Percentiles rank a stretch among this genome's conserved stretches.
phyloP scores from a whole-genome alignment of 768 basidiomycete species.

The Russula ochroleuca region DNA sequence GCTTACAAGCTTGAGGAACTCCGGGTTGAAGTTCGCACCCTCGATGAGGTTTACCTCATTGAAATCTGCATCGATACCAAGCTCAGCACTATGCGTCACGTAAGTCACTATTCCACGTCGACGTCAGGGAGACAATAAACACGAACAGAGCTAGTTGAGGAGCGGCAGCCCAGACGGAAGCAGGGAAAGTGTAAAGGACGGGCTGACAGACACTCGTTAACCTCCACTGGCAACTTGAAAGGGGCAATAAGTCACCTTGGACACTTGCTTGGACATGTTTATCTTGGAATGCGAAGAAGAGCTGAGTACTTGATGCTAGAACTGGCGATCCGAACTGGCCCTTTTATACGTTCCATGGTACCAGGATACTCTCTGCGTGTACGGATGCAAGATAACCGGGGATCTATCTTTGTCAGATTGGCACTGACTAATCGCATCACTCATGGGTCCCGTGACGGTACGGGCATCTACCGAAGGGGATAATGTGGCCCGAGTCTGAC shows the following conservation, averaged over 20 bases:
- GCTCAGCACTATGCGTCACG: neutral
- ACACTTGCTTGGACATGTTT: slow-evolving; percentile 1
- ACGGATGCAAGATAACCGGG: neutral
- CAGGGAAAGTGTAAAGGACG: slow-evolving; percentile 8
- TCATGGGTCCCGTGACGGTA: neutral
- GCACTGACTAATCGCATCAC: neutral
- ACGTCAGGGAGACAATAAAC: neutral
- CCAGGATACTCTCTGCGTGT: neutral
- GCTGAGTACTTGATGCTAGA: neutral
- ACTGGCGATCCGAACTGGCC: neutral
- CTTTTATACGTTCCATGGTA: neutral
- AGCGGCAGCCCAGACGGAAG: slow-evolving; percentile 3
- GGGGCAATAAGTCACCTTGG: neutral
- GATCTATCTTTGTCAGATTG: neutral
- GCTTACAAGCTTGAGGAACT: slow-evolving; percentile 13
- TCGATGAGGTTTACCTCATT: neutral
- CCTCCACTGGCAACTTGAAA: neutral
- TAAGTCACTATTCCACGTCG: neutral
- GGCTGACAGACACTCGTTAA: neutral
- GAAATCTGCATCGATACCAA: slow-evolving; percentile 11
- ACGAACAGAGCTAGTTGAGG: neutral
- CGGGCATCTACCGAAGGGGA: too few relatives aligned
- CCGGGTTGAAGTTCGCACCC: slow-evolving; percentile 7
- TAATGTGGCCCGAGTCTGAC: too few relatives aligned
- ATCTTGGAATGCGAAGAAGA: neutral